Base-by-base conservation (phyloP, 1,139 yeast genomes). In the Hyphopichia burtonii region DNA sequence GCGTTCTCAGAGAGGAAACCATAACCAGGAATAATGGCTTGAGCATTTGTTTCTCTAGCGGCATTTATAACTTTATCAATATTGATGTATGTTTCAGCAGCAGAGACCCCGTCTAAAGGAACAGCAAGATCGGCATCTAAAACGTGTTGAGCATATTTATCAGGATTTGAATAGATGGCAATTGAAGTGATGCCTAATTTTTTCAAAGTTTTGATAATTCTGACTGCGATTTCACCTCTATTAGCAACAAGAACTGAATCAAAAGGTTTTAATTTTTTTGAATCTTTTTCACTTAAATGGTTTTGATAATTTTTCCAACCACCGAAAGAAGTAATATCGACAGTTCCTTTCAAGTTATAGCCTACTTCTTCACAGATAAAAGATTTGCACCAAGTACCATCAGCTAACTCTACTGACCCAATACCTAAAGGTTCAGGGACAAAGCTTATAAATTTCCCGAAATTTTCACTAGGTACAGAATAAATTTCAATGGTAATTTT, bases 1-100 rank as follows among this genome's bases (percentile, higher is more conserved):
- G 98, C 97, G 62, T 93, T 93, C 65, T 93, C 99, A 12, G 97
- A 88, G 37, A 93, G 73, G 72, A 93, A 93, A 9, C 99, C 99
- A 59, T 93, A 93, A 47, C 99, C 99, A 10, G 99, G 99, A 47
- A 91, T 86, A 49, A 93, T 89, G 22, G 97, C 98, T 59, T 91
- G 88, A 32, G 96, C 87, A 4, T 84, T 84, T 0, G 95, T 75
- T 38, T 76, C 74, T 60, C 86, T 87, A 36, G 96, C 96, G 16
- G 96, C 96, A 35, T 74, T 71, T 39, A 93, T 75, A 44, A 93
- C 86, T 68, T 91, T 90, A 41, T 90, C 94, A 48, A 86, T 80
- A 50, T 84, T 78, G 55, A 93, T 78, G 61, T 93, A 93, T 1
- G 98, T 89, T 60, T 91, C 94, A 14, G 96, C 90, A 12, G 97